Percentiles rank a stretch among this genome's conserved stretches.
phyloP scores from a whole-genome alignment of 768 basidiomycete species.

The Leccinum variicolor region DNA sequence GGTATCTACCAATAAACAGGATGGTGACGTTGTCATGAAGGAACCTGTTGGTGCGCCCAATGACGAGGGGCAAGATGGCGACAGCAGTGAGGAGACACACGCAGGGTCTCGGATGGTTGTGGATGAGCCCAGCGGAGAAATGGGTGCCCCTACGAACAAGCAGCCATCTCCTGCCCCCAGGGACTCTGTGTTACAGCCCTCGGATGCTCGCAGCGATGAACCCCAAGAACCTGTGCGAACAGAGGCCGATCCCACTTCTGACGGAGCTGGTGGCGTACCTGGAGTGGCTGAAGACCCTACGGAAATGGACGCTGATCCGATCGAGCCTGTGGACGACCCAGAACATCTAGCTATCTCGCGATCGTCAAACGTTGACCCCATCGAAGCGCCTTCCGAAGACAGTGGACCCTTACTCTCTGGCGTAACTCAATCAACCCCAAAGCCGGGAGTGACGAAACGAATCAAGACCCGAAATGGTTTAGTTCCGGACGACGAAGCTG shows the following conservation, averaged over 20 bases:
- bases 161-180: background rate
- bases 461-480: constrained; percentile 43
- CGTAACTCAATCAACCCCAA: constrained; percentile 20
- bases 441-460: constrained; percentile 35
- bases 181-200: background rate
- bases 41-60: background rate
- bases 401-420: background rate
- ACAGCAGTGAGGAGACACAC: constrained; percentile 18
- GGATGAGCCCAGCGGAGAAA: constrained; percentile 8
- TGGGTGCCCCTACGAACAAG: background rate
- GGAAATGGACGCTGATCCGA: constrained; percentile 35
- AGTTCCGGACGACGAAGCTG: constrained; percentile 21
- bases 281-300: background rate
- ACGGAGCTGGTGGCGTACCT: background rate
- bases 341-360: constrained; percentile 11
- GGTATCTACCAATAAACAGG: background rate
- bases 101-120: constrained; percentile 17
- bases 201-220: background rate
- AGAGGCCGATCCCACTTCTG: constrained; percentile 15
- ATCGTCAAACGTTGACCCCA: constrained; percentile 25
- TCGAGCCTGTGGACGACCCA: constrained; percentile 41
- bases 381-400: constrained; percentile 22
- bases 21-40: constrained; percentile 6
- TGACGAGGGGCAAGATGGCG: constrained; percentile 2
- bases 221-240: constrained; percentile 2